Conservation (phyloP, 2,329 filamentous ascomycete genomes). For the Alternaria triticina region DNA sequence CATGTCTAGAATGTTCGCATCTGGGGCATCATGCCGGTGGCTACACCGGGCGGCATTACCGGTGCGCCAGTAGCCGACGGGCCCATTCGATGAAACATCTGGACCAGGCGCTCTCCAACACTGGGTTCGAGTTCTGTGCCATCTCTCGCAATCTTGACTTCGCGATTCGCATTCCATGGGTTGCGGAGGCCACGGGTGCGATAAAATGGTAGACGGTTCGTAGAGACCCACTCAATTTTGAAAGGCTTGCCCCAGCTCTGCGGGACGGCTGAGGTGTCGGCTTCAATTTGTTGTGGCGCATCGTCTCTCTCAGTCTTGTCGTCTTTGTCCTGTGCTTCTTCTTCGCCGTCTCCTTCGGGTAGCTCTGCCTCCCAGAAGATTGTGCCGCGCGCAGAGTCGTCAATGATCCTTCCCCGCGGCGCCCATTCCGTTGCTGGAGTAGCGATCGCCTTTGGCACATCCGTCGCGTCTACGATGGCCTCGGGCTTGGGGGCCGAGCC, state of each 20-base stretch:
- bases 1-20: conserved; percentile 36
- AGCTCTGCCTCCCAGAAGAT: conserved; percentile 93
- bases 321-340: conserved; percentile 52
- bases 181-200: conserved; percentile 86
- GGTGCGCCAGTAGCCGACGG: conserved; percentile 32
- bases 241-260: conserved; percentile 92
- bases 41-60: conserved; percentile 27
- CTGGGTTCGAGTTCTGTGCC: conserved; percentile 90
- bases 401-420: conserved; percentile 85
- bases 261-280: conserved; percentile 43
- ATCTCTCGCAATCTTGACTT: conserved; percentile 94
- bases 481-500: conserved; percentile 68
- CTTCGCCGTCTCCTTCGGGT: conserved; percentile 60
- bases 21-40: conserved; percentile 33
- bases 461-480: conserved; percentile 59
- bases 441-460: conserved; percentile 78
- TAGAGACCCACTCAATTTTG: conserved; percentile 88
- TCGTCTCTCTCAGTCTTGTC: conserved; percentile 50
- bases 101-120: conserved; percentile 76
- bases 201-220: conserved; percentile 83
- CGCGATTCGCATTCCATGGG: conserved; percentile 92
- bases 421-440: conserved; percentile 79
- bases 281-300: conserved; percentile 38
- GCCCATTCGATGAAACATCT: conserved; percentile 69
- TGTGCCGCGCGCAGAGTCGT: conserved; percentile 90